phyloP scores from a whole-genome alignment of 2,329 filamentous ascomycete genomes.

The Scopulariopsis brevicaulis region DNA sequence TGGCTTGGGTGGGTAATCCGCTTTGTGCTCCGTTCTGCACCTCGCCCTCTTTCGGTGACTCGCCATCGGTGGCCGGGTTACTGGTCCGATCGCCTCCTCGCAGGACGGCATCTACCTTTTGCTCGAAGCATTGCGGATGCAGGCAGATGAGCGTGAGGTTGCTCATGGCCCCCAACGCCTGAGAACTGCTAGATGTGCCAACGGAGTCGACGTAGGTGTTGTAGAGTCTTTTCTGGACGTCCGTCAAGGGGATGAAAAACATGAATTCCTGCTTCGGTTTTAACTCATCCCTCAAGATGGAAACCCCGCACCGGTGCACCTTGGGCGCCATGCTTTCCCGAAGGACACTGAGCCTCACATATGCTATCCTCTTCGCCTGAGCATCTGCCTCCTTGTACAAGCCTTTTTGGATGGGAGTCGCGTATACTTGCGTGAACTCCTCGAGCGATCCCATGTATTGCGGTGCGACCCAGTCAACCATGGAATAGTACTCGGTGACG shows the following conservation, averaged over 20 bases:
- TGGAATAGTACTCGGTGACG: conserved; percentile 71
- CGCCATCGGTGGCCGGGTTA: background rate
- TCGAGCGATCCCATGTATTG: conserved; percentile 57
- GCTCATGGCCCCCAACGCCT: conserved; percentile 18
- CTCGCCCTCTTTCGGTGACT: background rate
- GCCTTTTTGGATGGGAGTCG: conserved; percentile 61
- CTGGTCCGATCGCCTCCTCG: background rate
- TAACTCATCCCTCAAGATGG: conserved; percentile 52
- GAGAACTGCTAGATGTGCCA: background rate
- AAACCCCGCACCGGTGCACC: conserved; percentile 62
- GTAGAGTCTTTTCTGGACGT: conserved; percentile 55
- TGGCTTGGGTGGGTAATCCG: background rate
- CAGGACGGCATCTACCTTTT: conserved; percentile 15
- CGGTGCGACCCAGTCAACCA: conserved; percentile 80
- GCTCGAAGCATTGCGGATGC: conserved; percentile 36
- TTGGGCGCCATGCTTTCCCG: conserved; percentile 66
- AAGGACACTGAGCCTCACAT: conserved; percentile 59
- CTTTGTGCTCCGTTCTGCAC: background rate
- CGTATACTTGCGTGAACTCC: conserved; percentile 63
- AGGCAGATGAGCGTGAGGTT: conserved; percentile 37
- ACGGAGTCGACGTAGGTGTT: conserved; percentile 23
- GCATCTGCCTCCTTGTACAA: conserved; percentile 52
- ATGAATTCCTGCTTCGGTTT: conserved; percentile 75
- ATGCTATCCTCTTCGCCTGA: conserved; percentile 42
- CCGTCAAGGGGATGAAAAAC: conserved; percentile 59